Percentiles rank a stretch among this genome's conserved stretches.
phyloP scores from a whole-genome alignment of 2,329 filamentous ascomycete genomes.

The Nigrospora osmanthi region DNA sequence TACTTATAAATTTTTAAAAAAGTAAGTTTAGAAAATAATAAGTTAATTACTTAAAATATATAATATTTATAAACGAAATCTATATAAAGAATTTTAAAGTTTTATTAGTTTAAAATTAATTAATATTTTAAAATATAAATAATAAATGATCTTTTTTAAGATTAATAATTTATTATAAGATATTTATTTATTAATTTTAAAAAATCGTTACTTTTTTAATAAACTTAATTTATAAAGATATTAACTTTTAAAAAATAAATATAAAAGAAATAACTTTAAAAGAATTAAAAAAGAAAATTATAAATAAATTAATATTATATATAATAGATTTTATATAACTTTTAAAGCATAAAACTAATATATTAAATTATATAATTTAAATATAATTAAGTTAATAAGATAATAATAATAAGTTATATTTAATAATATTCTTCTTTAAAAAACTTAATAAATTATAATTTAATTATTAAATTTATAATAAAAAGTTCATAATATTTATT shows the following conservation, averaged over 20 bases:
- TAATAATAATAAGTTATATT: slow-evolving; percentile 1
- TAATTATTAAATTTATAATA: no score
- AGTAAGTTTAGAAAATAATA: slow-evolving; percentile 18
- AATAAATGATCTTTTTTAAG: slow-evolving; percentile 19
- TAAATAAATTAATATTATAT: neutral
- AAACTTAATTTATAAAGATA: no score
- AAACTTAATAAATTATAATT: no score
- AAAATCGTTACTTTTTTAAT: no score
- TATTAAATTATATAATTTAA: slow-evolving; percentile 2
- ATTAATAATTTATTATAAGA: slow-evolving; percentile 23
- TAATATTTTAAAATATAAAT: slow-evolving; percentile 8
- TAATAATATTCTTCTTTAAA: no score
- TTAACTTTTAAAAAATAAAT: no score
- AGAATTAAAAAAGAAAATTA: neutral
- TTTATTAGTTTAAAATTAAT: slow-evolving; percentile 14
- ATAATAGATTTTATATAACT: neutral
- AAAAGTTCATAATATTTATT: no score
- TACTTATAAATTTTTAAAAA: slow-evolving; percentile 15
- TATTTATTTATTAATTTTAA: slow-evolving; percentile 2
- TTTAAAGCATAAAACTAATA: neutral
- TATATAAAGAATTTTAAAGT: slow-evolving; percentile 17
- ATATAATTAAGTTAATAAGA: slow-evolving; percentile 1
- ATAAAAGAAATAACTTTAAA: neutral
- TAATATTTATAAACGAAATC: slow-evolving; percentile 16
- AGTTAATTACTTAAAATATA: slow-evolving; percentile 20